A percentile compares a stretch with the other conserved stretches of the same genome.
Conservation (phyloP, 2,329 filamentous ascomycete species). For the Paraphoma chrysanthemicola region DNA sequence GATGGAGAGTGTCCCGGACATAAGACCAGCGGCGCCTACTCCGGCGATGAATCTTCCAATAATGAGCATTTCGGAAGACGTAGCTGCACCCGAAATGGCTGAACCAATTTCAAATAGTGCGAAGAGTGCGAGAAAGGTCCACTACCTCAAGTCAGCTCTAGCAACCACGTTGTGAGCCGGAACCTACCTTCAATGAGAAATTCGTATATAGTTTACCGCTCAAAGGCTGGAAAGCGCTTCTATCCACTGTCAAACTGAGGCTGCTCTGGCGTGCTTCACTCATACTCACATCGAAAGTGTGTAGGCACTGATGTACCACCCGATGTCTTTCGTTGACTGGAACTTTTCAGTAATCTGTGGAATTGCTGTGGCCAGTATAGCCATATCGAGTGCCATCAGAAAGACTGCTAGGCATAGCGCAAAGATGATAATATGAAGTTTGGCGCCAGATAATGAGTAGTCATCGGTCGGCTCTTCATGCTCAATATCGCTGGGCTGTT, state of each 20-base stretch:
- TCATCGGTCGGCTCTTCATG: slow-evolving; percentile 6
- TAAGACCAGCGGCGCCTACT: slow-evolving; percentile 55
- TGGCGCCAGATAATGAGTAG: slow-evolving; percentile 22
- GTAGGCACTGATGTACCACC: slow-evolving; percentile 56
- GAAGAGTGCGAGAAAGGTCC: slow-evolving; percentile 46
- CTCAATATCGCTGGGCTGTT: slow-evolving; percentile 2
- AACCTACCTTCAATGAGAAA: slow-evolving; percentile 48
- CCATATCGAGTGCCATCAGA: slow-evolving; percentile 29
- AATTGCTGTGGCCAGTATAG: slow-evolving; percentile 56
- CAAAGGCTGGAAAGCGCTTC: slow-evolving; percentile 41
- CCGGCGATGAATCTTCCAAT: slow-evolving; percentile 57
- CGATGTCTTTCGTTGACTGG: slow-evolving; percentile 55
- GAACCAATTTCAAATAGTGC: slow-evolving; percentile 56
- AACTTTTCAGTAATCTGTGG: slow-evolving; percentile 59
- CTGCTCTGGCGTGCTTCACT: neutral
- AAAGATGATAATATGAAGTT: slow-evolving; percentile 26
- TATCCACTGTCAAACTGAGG: neutral
- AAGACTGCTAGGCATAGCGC: slow-evolving; percentile 24
- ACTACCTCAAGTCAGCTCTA: slow-evolving; percentile 21
- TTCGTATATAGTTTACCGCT: slow-evolving; percentile 53
- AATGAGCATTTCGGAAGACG: slow-evolving; percentile 53
- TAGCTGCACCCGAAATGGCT: slow-evolving; percentile 51
- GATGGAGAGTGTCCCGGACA: slow-evolving; percentile 47
- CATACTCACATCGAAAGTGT: slow-evolving; percentile 23
- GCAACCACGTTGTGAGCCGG: too few relatives aligned